A percentile compares a stretch with the other conserved stretches of the same genome.
These are phyloP conservation scores for Arachis stenosperma DNA, from an alignment of 306 rosid species.

Conservation along the genomic window DNA sequence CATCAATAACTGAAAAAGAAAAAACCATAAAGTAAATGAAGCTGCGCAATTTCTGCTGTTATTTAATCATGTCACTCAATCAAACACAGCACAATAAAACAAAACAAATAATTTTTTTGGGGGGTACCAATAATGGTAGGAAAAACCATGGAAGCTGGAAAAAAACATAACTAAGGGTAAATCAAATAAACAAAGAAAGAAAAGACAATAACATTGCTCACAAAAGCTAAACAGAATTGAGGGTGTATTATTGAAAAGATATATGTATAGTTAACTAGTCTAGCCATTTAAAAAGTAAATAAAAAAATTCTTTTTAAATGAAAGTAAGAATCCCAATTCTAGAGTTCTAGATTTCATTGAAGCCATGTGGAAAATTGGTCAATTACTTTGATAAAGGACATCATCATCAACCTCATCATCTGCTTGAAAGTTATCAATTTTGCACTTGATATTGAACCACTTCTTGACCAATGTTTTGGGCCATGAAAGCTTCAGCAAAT, in stretches of 20 bases:
- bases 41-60: constrained; percentile 57
- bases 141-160: constrained; percentile 42
- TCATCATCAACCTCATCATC: no score
- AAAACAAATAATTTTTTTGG: constrained; percentile 20
- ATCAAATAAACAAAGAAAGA: no score
- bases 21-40: constrained; percentile 53
- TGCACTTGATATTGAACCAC: no score
- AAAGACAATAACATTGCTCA: no score
- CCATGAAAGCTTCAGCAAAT: constrained; percentile 81
- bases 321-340: constrained; percentile 38
- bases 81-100: constrained; percentile 29
- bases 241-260: no score
- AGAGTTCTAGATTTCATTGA: constrained; percentile 40
- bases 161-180: constrained; percentile 42
- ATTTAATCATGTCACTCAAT: constrained; percentile 41
- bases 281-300: no score
- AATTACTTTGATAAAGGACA: not conserved
- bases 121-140: constrained; percentile 16
- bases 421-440: no score
- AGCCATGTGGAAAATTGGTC: constrained; percentile 41
- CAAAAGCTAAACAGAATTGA: no score
- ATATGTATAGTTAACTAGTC: no score
- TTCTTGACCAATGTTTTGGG: constrained; percentile 78
- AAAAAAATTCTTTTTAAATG: no score
- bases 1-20: constrained; percentile 76